These are phyloP conservation scores for Graphiopsis chlorocephala DNA, from an alignment of 2,329 filamentous ascomycete genomes.

Conservation along the genomic window DNA sequence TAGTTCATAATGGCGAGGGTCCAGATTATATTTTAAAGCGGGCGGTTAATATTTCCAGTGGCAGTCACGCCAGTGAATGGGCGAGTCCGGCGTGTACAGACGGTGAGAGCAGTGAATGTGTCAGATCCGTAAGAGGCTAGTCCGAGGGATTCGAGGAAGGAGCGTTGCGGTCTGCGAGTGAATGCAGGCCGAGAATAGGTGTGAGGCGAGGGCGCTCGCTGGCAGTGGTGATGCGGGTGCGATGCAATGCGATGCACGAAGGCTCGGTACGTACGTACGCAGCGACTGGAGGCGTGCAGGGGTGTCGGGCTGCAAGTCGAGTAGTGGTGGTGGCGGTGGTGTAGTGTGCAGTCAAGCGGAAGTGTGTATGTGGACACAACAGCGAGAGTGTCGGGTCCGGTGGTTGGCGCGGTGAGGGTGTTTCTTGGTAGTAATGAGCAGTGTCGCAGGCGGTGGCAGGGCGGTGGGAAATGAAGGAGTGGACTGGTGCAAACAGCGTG, in stretches of 20 bases:
- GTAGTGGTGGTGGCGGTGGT: background rate
- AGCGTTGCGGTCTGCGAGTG: constrained; percentile 13
- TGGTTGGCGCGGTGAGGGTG: constrained; percentile 11
- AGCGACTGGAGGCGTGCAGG: constrained; percentile 11
- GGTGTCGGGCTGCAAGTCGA: background rate
- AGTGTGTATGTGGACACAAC: background rate
- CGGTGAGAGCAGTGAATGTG: constrained; percentile 6
- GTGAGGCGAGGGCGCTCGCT: background rate
- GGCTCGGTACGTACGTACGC: background rate
- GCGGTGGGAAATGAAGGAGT: constrained; percentile 16
- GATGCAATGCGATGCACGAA: constrained; percentile 11
- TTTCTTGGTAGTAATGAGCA: background rate
- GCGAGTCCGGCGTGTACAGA: background rate
- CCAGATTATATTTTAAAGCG: background rate
- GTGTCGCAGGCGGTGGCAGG: constrained; percentile 10
- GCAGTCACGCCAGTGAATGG: background rate
- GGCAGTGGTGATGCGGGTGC: constrained; percentile 6
- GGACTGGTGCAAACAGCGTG: constrained; percentile 6
- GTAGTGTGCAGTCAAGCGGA: background rate
- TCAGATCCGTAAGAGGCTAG: background rate
- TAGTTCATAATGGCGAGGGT: constrained; percentile 5
- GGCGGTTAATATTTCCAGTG: background rate
- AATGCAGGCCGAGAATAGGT: constrained; percentile 3
- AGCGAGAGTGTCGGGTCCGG: background rate
- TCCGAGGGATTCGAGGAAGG: background rate